Conservation (phyloP, 345 rosid genomes). For the Syzygium aqueum region DNA sequence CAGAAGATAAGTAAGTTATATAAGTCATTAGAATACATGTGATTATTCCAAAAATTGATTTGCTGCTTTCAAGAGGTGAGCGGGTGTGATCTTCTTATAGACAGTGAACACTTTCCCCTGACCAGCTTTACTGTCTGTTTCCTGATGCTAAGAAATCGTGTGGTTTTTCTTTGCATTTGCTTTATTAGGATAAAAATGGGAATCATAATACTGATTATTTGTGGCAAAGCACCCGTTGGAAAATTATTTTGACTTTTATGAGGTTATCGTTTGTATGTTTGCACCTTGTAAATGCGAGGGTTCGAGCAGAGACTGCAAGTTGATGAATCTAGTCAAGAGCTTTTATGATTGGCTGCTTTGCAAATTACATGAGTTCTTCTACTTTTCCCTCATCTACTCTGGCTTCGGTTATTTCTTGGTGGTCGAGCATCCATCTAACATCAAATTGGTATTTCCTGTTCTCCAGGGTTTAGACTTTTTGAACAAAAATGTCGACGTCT, state of each 20-base stretch:
- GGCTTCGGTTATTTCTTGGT: neutral
- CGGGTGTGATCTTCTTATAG: neutral
- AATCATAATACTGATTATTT: neutral
- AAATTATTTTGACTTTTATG: neutral
- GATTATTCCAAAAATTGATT: neutral
- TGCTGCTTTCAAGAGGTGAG: neutral
- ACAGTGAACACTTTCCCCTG: neutral
- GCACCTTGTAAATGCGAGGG: neutral
- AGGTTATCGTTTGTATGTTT: neutral
- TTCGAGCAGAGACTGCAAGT: neutral
- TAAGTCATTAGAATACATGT: neutral
- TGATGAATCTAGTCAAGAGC: neutral
- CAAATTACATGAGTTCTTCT: neutral
- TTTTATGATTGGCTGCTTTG: neutral
- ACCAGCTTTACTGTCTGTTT: neutral
- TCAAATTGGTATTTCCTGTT: neutral
- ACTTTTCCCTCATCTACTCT: neutral
- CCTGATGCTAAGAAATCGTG: neutral
- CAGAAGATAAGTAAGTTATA: neutral
- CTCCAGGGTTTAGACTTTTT: neutral
- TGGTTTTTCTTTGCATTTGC: neutral
- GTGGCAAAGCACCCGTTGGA: neutral
- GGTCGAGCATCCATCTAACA: neutral
- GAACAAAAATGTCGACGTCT: conserved; percentile 22
- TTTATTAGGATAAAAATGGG: neutral